A percentile compares a stretch with the other conserved stretches of the same genome.
phyloP scores from a whole-genome alignment of 805 yeast species.

The Kluyveromyces wickerhamii region DNA sequence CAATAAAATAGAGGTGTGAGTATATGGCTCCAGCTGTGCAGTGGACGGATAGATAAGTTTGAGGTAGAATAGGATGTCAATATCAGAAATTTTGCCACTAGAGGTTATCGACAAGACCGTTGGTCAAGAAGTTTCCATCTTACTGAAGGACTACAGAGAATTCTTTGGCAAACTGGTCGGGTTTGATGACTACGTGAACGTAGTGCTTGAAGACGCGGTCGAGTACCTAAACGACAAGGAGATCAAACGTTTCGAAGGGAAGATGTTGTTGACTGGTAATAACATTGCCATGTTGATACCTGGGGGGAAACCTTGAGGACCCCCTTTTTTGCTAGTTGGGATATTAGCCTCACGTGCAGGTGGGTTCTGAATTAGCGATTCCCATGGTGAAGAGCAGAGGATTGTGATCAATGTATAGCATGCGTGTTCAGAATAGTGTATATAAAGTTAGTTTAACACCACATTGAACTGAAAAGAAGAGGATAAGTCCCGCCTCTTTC shows the following conservation, averaged over 20 bases:
- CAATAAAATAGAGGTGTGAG: too few relatives aligned
- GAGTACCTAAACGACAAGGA: conserved; percentile 33
- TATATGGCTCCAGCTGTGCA: too few relatives aligned
- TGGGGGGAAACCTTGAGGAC: conserved; percentile 38
- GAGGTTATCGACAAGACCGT: conserved; percentile 85
- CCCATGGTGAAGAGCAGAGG: too few relatives aligned
- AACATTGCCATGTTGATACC: conserved; percentile 64
- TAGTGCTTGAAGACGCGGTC: conserved; percentile 69
- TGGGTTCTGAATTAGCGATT: background rate
- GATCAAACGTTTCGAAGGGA: conserved; percentile 38
- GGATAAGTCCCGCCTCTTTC: too few relatives aligned
- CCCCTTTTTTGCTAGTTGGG: too few relatives aligned
- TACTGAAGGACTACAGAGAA: conserved; percentile 60
- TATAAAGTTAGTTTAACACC: too few relatives aligned
- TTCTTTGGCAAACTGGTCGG: conserved; percentile 86
- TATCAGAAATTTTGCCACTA: conserved; percentile 48
- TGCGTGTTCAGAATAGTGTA: too few relatives aligned
- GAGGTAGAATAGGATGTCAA: too few relatives aligned
- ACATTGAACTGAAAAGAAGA: too few relatives aligned
- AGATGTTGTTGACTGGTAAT: conserved; percentile 66
- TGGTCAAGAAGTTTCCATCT: conserved; percentile 70
- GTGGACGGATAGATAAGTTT: too few relatives aligned
- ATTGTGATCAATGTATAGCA: too few relatives aligned
- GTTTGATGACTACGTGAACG: conserved; percentile 91
- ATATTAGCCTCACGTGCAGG: background rate